phyloP scores from a whole-genome alignment of 2,329 filamentous ascomycete genomes.

The Fonsecaea multimorphosa region DNA sequence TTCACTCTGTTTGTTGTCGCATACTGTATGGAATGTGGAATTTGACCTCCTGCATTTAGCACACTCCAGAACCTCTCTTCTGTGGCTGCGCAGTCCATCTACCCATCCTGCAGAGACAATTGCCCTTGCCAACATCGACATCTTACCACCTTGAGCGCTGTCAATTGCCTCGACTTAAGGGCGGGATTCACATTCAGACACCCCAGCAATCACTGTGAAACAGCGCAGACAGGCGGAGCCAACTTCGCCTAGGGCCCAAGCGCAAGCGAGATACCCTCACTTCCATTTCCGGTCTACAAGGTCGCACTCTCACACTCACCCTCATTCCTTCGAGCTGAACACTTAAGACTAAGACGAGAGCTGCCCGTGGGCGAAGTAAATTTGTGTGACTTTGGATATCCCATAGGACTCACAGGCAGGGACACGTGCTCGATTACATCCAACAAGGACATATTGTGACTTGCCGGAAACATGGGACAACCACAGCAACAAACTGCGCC shows the following conservation, averaged over 20 bases:
- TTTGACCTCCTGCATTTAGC: conserved; percentile 10
- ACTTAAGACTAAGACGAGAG: background rate
- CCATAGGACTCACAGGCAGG: background rate
- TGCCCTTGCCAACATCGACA: background rate
- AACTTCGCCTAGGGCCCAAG: background rate
- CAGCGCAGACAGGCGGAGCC: conserved; percentile 5
- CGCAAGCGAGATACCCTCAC: background rate
- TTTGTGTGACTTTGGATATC: conserved; percentile 5
- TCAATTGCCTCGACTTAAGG: background rate
- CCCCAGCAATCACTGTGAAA: conserved; percentile 4
- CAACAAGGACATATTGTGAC: background rate
- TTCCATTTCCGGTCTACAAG: background rate
- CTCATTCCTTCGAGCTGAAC: background rate
- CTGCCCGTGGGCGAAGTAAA: background rate
- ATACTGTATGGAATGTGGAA: conserved; percentile 22
- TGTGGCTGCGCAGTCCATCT: conserved; percentile 2
- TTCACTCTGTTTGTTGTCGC: conserved; percentile 20
- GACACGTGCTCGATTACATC: background rate
- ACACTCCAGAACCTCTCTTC: conserved; percentile 10
- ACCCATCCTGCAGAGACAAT: background rate
- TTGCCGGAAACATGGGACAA: conserved; percentile 48
- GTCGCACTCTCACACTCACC: background rate
- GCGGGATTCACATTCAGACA: background rate
- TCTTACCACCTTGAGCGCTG: background rate
- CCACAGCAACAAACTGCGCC: conserved; percentile 54